Evolutionary conservation across 2,329 filamentous ascomycete species (phyloP).

Genomic region (Fulvia fulva): DNA sequence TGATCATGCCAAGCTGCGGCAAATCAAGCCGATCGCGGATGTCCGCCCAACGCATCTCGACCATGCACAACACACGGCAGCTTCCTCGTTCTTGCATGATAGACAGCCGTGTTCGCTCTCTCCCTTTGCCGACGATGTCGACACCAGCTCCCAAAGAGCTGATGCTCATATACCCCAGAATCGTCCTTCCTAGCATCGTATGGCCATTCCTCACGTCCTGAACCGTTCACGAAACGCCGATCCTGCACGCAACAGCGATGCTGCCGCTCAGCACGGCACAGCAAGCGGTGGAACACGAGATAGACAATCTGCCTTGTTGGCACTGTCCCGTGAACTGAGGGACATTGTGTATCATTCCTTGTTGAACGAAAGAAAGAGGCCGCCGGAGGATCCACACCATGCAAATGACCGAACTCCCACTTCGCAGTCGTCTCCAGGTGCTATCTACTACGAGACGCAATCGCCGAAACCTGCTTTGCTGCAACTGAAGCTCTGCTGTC

Average conservation of each 20-base stretch:
- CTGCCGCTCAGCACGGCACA: background rate
- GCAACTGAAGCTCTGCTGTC: conserved; percentile 12
- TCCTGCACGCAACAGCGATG: background rate
- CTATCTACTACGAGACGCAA: conserved; percentile 9
- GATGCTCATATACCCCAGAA: background rate
- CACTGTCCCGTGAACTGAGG: conserved; percentile 9
- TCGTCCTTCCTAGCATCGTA: background rate
- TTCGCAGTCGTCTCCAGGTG: conserved; percentile 1
- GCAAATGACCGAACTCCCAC: conserved; percentile 1
- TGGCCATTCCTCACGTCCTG: background rate
- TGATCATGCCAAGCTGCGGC: background rate
- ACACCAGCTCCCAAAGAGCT: background rate
- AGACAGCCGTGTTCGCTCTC: background rate
- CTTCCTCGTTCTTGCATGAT: background rate
- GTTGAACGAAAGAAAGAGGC: conserved; percentile 5
- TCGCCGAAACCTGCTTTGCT: conserved; percentile 16
- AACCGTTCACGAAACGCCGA: background rate
- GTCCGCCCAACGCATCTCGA: background rate
- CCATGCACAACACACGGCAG: background rate
- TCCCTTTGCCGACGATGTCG: background rate
- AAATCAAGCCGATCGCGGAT: background rate
- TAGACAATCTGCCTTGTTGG: conserved; percentile 5
- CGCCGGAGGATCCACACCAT: conserved; percentile 9
- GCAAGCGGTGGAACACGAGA: background rate
- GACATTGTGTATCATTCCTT: conserved; percentile 11